These are phyloP conservation scores for Alternaria ethzedia DNA, from an alignment of 2,329 filamentous ascomycete species.

Conservation along the genomic window DNA sequence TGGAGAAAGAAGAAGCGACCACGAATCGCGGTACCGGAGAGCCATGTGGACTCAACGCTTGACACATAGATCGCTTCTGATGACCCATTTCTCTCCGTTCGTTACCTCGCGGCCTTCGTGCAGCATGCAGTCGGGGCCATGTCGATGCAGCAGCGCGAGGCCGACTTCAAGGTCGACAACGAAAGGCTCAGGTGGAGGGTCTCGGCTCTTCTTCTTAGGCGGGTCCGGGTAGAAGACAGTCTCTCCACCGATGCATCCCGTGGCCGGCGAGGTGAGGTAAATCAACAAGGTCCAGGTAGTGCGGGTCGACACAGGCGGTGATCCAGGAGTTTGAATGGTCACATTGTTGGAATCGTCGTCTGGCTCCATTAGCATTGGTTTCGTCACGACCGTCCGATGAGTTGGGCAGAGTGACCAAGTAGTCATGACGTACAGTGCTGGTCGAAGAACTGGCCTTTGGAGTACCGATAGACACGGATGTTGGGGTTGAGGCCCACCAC, in stretches of 20 bases:
- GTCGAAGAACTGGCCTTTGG: slow-evolving; percentile 86
- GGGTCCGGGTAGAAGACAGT: slow-evolving; percentile 83
- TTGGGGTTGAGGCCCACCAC: slow-evolving; percentile 86
- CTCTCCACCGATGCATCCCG: slow-evolving; percentile 82
- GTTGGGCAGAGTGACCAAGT: no score
- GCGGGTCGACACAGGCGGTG: slow-evolving; percentile 58
- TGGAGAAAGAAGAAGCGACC: neutral
- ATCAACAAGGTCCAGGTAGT: slow-evolving; percentile 93
- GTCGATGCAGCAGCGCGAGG: slow-evolving; percentile 83
- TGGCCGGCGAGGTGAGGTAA: slow-evolving; percentile 78
- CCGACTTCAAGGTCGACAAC: slow-evolving; percentile 80
- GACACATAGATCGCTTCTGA: slow-evolving; percentile 82
- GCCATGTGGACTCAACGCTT: slow-evolving; percentile 49
- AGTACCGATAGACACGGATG: slow-evolving; percentile 88
- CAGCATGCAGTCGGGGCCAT: slow-evolving; percentile 86
- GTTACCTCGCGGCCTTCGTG: slow-evolving; percentile 84
- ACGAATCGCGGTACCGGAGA: neutral
- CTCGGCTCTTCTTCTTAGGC: slow-evolving; percentile 50
- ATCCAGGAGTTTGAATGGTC: slow-evolving; percentile 52
- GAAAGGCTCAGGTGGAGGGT: slow-evolving; percentile 65
- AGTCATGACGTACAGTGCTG: slow-evolving; percentile 75
- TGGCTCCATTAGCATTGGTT: slow-evolving; percentile 13
- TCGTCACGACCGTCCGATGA: neutral
- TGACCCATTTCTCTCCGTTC: slow-evolving; percentile 87
- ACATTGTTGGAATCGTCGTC: slow-evolving; percentile 88